Evolutionary conservation across 1,139 yeast species (phyloP), one percentile per base, ranked within the genome.

Genomic region (Debaryomyces sp.): DNA sequence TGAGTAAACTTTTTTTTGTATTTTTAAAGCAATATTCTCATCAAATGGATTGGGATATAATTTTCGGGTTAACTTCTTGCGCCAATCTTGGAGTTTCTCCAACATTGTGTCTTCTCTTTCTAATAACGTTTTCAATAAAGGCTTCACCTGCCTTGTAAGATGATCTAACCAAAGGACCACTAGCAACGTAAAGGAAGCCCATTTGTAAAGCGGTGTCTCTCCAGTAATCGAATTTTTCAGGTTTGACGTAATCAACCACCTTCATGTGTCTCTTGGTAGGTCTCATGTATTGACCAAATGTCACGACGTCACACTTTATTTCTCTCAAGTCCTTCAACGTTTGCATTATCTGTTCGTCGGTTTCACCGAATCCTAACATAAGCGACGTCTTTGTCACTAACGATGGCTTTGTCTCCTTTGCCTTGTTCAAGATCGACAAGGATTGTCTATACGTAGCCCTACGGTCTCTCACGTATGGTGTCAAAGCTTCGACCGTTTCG

Each of bases 91-190:
- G 76, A 15, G 71, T 49, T 52, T 75, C 79, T 5, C 81, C 81
- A 26, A 75, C 80, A 54, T 75, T 75, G 55, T 76, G 80, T 61
- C 74, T 75, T 65, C 95, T 84, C 72, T 89, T 89, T 62, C 86
- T 85, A 54, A 95, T 77, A 33, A 94, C 96, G 63, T 94, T 94
- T 69, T 95, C 99, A 60, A 95, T 92, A 62, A 91, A 95, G 1
- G 96, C 91, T 68, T 95, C 99, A 53, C 99, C 99, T 15, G 99
- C 99, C 70, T 94, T 95, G 70, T 95, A 95, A 1, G 96, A 89
- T 1, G 97, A 90, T 66, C 99, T 82, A 13, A 95, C 98, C 60
- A 95, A 78, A 6, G 99, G 99, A 3, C 99, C 99, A 58, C 96
- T 87, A 2, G 99, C 99, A 65, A 97, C 96, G 64, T 95, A 94